Base-by-base conservation (phyloP, 192 early-diverging fungal genomes). In the Coemansia sp. region DNA sequence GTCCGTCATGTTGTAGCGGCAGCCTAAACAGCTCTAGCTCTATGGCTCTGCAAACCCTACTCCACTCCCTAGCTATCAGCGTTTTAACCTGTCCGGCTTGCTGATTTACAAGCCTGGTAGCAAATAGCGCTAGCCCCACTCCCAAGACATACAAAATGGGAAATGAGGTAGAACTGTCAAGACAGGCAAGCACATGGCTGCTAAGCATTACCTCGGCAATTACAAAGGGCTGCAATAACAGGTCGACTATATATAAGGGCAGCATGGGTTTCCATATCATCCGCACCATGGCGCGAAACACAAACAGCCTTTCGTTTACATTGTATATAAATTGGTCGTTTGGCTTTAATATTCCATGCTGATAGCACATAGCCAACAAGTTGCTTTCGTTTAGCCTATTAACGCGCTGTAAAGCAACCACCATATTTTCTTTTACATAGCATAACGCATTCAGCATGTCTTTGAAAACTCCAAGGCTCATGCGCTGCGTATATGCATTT, bases 1-100 rank as follows among this genome's bases (percentile, higher is more conserved):
- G 20, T 3, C 57, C 47, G 6, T 26, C 16, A 40, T 53, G 49
- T 9, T 47, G 12, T 26, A 73, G 64, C 2, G 63, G 70, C 34
- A 66, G 28, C 8, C 59, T 50, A 12, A 73, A 61, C 0, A 73
- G 53, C 31, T 45, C 59, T 3, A 73, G 59, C 37, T 66, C 31
- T 6, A 73, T 12, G 11, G 59, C 64, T 7, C 40, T 39, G 14
- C 34, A 39, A 42, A 66, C 59, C 4, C 64, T 17, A 0, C 37
- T 9, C 4, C 51, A 41, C 38, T 74, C 71, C 0, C 6, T 17
- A 3, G 2, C 3, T 1, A 34, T 17, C 5, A 47, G 49, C 0
- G n/a, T 20, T 1, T 6, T 1, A 11, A 67, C 5, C 1, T 38
- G 51, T 0, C 12, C 4, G 3, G n/a, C 21, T 32, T 67, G 71